phyloP scores from a whole-genome alignment of 768 basidiomycete genomes.

The Cytidiella melzeri region DNA sequence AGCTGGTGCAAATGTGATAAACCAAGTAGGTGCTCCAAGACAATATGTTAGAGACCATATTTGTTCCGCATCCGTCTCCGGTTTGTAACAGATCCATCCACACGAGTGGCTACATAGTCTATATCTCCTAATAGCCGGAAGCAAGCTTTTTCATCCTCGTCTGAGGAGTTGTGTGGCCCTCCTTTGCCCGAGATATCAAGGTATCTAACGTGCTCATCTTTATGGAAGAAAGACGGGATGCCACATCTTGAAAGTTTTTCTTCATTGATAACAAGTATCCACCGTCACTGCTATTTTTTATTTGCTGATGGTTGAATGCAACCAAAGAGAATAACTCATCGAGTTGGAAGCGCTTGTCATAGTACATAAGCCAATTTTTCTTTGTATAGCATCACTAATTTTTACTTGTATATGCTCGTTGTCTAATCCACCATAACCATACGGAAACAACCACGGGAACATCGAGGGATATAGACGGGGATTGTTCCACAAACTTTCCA shows the following conservation, averaged over 20 bases:
- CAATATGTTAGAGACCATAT: constrained; percentile 11
- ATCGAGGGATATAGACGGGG: constrained; percentile 30
- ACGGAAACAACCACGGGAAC: constrained; percentile 39
- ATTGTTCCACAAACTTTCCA: constrained; percentile 32
- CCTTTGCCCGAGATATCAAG: constrained; percentile 20
- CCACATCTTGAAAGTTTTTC: constrained; percentile 15
- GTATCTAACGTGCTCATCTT: constrained; percentile 23
- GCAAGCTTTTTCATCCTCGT: constrained; percentile 30
- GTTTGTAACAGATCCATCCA: constrained; percentile 6
- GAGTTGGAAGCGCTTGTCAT: constrained; percentile 35
- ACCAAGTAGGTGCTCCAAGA: constrained; percentile 29
- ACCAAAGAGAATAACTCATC: constrained; percentile 32
- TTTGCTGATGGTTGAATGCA: constrained; percentile 35
- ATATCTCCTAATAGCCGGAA: not conserved
- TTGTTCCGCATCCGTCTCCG: constrained; percentile 20
- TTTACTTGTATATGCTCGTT: constrained; percentile 14
- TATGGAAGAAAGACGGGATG: constrained; percentile 12
- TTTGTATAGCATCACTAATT: not conserved
- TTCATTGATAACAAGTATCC: constrained; percentile 21
- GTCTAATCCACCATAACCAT: constrained; percentile 32
- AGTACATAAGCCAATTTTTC: constrained; percentile 28
- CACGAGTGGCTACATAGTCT: constrained; percentile 3
- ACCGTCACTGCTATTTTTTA: constrained; percentile 22
- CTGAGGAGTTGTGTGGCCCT: constrained; percentile 23
- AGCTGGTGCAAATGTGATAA: constrained; percentile 31